Base-by-base conservation (phyloP, 352 stramenopile species). In the Saprolegnia parasitica region DNA sequence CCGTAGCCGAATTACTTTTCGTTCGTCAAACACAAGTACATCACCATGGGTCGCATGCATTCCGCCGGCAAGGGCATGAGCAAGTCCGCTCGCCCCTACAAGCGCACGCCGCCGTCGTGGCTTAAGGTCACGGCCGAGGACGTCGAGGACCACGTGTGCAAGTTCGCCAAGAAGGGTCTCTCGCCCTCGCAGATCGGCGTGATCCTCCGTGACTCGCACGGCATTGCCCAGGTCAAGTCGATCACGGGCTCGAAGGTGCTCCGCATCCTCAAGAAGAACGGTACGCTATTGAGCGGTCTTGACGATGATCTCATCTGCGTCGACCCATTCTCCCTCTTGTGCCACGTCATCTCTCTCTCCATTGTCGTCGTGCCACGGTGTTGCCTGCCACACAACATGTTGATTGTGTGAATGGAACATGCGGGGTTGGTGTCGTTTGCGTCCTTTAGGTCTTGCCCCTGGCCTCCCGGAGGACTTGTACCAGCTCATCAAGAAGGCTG, bases 401-500 rank as follows among this genome's bases (percentile, higher is more conserved):
- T 35, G 29, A 60, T 32, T 37, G 52, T 72, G 81, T 88, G 81
- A 83, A 91, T 82, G 86, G 86, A 81, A 81, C 92, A 94, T 74
- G 76, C 86, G 86, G 84, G 86, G 90, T 68, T 67, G 50, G 63
- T 11, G 13, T 37, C 32, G 29, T 35, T 60, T 60, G 52, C 52
- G 4, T n/a, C 11, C 52, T 29, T 57, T 79, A 94, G 84, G 96
- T 78, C 91, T 99, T 47, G 97, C 98, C 56, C 96, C 98, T 49
- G 97, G 99, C 83, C 96, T 99, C 72, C 98, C 98, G 39, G 98
- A 99, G 86, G 98, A 99, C 87, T 86, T 99, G 74, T 99, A 99
- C 94, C 99, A 98, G 93, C 90, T 99, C 64, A 99, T 99, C 91
- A 99, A 99, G 95, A 99, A 99, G 91, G 98, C 98, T 67, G 98